These are phyloP conservation scores for Neurospora sp. DNA, from an alignment of 2,329 filamentous ascomycete species.

Conservation along the genomic window DNA sequence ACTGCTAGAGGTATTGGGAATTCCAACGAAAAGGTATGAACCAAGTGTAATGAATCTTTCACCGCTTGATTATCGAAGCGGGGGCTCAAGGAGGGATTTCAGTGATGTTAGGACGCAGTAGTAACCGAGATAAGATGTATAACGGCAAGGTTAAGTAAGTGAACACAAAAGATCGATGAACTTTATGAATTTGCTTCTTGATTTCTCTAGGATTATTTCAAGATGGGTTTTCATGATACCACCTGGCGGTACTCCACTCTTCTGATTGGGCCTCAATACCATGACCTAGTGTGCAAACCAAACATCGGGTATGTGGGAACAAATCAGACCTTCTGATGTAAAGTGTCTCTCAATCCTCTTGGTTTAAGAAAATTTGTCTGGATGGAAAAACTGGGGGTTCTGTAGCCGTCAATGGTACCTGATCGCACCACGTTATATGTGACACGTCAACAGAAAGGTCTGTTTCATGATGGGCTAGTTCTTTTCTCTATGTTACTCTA, in stretches of 20 bases:
- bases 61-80: background rate
- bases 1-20: background rate
- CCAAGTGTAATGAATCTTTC: background rate
- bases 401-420: too few species aligned
- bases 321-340: background rate
- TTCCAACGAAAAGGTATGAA: background rate
- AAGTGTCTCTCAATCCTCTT: background rate
- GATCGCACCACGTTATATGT: too few species aligned
- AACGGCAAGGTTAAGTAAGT: background rate
- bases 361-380: background rate
- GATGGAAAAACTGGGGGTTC: background rate
- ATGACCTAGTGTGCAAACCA: too few species aligned
- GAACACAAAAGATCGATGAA: too few species aligned
- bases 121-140: background rate
- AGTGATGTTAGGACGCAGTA: background rate
- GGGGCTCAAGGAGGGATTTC: background rate
- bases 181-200: too few species aligned
- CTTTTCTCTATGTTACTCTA: background rate
- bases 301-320: background rate
- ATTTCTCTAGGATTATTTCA: too few species aligned
- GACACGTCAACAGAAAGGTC: background rate
- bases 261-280: too few species aligned
- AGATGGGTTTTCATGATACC: too few species aligned
- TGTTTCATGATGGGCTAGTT: background rate
- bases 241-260: too few species aligned